Percentiles rank a stretch among this genome's conserved stretches.
Evolutionary conservation across 23 red algal species (phyloP).

Genomic region (Agarophyton chilense): DNA sequence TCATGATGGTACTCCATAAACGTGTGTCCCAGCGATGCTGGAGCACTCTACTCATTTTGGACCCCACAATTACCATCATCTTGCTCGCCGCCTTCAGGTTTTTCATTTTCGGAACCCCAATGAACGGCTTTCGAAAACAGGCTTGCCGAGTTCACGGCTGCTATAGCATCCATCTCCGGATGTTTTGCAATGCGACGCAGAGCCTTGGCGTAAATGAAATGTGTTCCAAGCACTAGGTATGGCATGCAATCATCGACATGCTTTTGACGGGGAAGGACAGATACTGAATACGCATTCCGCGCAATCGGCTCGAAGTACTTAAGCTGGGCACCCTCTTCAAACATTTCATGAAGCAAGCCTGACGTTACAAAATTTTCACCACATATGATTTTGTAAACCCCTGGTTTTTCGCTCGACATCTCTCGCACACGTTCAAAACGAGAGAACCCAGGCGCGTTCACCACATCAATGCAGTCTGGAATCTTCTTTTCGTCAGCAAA

Average conservation of each 20-base stretch:
- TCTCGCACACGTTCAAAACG: slow-evolving; percentile 57
- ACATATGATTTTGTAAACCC: slow-evolving; percentile 50
- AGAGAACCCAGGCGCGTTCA: slow-evolving; percentile 19
- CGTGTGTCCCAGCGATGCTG: too few species aligned
- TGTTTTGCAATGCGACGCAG: slow-evolving; percentile 31
- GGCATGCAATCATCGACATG: slow-evolving; percentile 52
- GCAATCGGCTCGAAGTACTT: slow-evolving; percentile 36
- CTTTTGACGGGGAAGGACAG: not conserved
- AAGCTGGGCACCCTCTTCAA: slow-evolving; percentile 26
- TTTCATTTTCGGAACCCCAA: slow-evolving; percentile 24
- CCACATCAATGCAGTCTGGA: slow-evolving; percentile 46
- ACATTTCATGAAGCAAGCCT: slow-evolving; percentile 40
- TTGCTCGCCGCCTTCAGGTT: not conserved
- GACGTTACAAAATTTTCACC: slow-evolving; percentile 29
- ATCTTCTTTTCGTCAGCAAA: slow-evolving; percentile 38
- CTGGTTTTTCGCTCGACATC: not conserved
- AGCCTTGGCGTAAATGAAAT: slow-evolving; percentile 58
- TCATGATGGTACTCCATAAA: too few species aligned
- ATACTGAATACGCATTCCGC: not conserved
- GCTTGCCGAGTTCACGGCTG: slow-evolving; percentile 63
- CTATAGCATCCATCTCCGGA: slow-evolving; percentile 65
- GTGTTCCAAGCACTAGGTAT: slow-evolving; percentile 43
- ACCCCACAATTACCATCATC: too few species aligned
- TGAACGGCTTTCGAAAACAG: slow-evolving; percentile 60
- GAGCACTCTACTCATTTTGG: too few species aligned